Evolutionary conservation across 2,329 filamentous ascomycete genomes (phyloP).

Genomic region (Ophiostoma himal-ulmi): DNA sequence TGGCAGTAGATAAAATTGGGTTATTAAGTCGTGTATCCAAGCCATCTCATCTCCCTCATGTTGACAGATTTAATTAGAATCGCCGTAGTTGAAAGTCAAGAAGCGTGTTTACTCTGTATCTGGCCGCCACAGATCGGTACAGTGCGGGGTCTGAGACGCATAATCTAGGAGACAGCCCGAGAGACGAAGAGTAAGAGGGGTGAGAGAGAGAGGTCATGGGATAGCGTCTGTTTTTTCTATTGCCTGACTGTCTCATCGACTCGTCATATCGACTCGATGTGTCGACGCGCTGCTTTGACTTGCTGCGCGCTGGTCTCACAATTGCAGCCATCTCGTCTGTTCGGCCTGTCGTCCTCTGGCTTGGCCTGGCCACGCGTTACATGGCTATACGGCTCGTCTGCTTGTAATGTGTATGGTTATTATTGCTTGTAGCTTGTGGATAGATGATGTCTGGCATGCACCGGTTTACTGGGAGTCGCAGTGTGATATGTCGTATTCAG

Average conservation of each 20-base stretch:
- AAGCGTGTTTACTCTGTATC: not conserved
- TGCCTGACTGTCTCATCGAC: not conserved
- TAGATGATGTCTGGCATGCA: not conserved
- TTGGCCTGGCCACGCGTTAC: slow-evolving; percentile 8
- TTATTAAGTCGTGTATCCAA: not conserved
- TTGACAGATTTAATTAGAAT: not conserved
- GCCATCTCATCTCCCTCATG: not conserved
- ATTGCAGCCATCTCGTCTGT: not conserved
- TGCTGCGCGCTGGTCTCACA: not conserved
- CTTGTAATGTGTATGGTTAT: not conserved
- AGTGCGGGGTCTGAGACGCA: slow-evolving; percentile 9
- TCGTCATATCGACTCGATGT: too few species aligned
- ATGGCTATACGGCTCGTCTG: slow-evolving; percentile 3
- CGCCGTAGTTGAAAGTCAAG: too few species aligned
- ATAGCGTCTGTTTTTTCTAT: not conserved
- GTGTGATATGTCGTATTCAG: not conserved
- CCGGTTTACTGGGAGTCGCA: not conserved
- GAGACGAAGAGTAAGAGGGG: not conserved
- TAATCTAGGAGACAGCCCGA: not conserved
- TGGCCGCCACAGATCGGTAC: not conserved
- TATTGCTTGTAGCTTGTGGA: too few species aligned
- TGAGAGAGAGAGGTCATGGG: not conserved
- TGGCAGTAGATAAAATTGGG: not conserved
- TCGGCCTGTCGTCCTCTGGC: slow-evolving; percentile 2
- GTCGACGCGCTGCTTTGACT: not conserved